Evolutionary conservation across 2,329 filamentous ascomycete genomes (phyloP).

Genomic region (Exophiala viscosa): DNA sequence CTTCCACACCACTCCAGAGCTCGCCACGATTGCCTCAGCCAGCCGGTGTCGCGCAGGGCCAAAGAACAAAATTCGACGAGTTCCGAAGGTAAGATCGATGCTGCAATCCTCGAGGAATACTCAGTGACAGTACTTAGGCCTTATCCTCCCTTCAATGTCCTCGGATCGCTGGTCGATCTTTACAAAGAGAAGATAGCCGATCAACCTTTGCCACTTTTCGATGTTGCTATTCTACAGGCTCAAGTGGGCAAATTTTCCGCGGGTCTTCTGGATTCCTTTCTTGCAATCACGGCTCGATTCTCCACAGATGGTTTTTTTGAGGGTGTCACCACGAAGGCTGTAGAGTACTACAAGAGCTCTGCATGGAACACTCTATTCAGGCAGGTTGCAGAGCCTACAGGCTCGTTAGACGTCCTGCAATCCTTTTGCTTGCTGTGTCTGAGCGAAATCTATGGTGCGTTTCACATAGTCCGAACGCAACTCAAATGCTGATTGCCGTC

Average conservation of each 20-base stretch:
- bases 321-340: slow-evolving; percentile 26
- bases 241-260: slow-evolving; percentile 37
- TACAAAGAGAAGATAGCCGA: slow-evolving; percentile 50
- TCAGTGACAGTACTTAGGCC: slow-evolving; percentile 27
- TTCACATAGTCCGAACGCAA: not conserved
- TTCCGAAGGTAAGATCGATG: slow-evolving; percentile 1
- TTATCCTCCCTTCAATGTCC: slow-evolving; percentile 39
- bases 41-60: not conserved
- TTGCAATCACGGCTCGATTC: slow-evolving; percentile 46
- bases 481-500: not conserved
- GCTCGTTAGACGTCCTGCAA: slow-evolving; percentile 11
- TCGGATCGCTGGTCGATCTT: slow-evolving; percentile 38
- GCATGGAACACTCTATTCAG: slow-evolving; percentile 22
- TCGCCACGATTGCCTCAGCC: not conserved
- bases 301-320: slow-evolving; percentile 30
- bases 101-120: not conserved
- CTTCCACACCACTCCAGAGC: slow-evolving; percentile 5
- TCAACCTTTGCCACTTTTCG: slow-evolving; percentile 50
- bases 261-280: slow-evolving; percentile 37
- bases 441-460: slow-evolving; percentile 20
- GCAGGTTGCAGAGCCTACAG: slow-evolving; percentile 11
- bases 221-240: slow-evolving; percentile 16
- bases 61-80: not conserved
- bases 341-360: slow-evolving; percentile 36
- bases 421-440: slow-evolving; percentile 22